Evolutionary conservation across 2,329 filamentous ascomycete genomes (phyloP).

Genomic region (Alternaria hordeiaustralica): DNA sequence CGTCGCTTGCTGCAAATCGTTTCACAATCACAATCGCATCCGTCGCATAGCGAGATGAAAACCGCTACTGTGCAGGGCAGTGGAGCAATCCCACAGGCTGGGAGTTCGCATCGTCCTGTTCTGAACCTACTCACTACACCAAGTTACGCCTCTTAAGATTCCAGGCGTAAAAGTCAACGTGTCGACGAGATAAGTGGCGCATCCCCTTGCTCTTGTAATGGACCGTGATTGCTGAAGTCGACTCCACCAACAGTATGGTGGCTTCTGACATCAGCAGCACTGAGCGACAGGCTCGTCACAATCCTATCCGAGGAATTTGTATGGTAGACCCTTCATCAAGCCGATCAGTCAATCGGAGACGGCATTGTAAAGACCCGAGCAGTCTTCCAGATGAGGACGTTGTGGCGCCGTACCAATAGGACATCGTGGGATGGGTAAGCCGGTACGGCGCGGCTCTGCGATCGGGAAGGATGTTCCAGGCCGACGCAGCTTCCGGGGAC

Average conservation of each 20-base stretch:
- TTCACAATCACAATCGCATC: neutral
- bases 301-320: neutral
- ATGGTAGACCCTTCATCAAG: neutral
- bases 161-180: neutral
- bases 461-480: neutral
- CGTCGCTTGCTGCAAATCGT: neutral
- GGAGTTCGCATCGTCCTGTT: neutral
- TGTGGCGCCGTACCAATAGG: neutral
- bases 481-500: neutral
- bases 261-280: neutral
- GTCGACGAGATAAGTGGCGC: neutral
- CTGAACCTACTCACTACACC: neutral
- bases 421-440: neutral
- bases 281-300: neutral
- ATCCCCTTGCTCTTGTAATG: neutral
- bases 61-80: neutral
- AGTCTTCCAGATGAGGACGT: neutral
- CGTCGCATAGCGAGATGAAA: too few relatives aligned
- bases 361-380: neutral
- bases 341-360: too few relatives aligned
- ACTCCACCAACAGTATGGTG: neutral
- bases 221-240: neutral
- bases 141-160: neutral
- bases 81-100: neutral
- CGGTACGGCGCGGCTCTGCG: neutral